phyloP scores from a whole-genome alignment of 139 green algal genomes.

The Chlamydomonas asymmetrica region DNA sequence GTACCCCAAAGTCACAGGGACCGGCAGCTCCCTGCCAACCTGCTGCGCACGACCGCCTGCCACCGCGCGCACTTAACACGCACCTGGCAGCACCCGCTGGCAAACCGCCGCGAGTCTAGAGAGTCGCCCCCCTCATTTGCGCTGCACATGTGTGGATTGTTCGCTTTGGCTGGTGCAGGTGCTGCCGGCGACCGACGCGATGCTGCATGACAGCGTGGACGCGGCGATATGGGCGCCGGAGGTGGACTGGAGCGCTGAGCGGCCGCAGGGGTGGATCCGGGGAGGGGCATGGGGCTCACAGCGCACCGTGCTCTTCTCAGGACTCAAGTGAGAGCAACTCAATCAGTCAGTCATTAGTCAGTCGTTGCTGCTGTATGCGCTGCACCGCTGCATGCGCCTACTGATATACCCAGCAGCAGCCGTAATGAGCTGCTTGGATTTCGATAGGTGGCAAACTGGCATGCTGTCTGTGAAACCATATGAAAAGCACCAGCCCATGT shows the following conservation, averaged over 20 bases:
- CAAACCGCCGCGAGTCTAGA: not conserved
- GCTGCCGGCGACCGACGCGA: conserved; percentile 32
- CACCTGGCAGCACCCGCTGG: no score
- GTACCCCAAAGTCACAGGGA: no score
- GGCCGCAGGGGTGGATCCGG: conserved; percentile 16
- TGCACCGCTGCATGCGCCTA: not conserved
- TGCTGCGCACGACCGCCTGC: no score
- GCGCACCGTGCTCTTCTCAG: conserved; percentile 57
- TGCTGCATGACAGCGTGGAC: conserved; percentile 42
- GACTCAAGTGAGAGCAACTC: conserved; percentile 30
- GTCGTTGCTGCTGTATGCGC: not conserved
- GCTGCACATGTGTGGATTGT: not conserved
- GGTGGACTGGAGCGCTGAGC: conserved; percentile 44
- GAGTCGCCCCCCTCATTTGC: not conserved
- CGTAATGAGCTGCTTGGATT: no score
- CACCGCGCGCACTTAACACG: no score
- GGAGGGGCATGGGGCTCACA: conserved; percentile 60
- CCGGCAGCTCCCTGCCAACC: no score
- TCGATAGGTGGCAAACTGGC: not conserved
- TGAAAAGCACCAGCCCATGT: not conserved
- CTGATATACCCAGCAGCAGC: not conserved
- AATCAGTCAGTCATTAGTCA: not conserved
- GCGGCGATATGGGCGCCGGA: conserved; percentile 33
- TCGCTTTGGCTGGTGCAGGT: conserved; percentile 34
- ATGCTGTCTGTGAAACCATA: not conserved